Base-by-base conservation (phyloP, 1,284 basidiomycete species). In the Hypsizygus ulmarius region DNA sequence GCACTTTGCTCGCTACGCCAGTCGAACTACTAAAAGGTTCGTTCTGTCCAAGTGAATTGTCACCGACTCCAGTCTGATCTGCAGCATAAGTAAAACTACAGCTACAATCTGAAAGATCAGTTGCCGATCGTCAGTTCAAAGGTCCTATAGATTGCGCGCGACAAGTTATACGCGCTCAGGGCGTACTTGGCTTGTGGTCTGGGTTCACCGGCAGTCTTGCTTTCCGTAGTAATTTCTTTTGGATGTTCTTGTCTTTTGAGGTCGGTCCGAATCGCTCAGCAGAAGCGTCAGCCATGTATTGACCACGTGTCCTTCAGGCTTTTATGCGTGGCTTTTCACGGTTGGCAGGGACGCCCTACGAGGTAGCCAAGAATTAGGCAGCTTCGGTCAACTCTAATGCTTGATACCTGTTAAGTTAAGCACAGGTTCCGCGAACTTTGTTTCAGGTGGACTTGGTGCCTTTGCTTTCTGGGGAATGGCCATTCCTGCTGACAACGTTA, bases 401-500 rank as follows among this genome's bases (percentile, higher is more conserved):
- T 51, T 39, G 48, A 45, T 30, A 34, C 37, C 16, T 47, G 25
- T 46, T 32, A 55, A 87, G 77, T 76, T 87, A 59, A 79, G 73
- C 53, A 80, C 78, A 14, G 81, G 79, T 3, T 65, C 75, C 8
- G 77, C 84, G 4, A 88, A 84, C 53, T 88, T 90, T 62, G 62
- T 88, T 12, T 77, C 85, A 2, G 87, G 87, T 16, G 85, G 85
- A 4, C 66, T 85, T 28, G 78, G 68, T 18, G 76, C 81, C 7
- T 81, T 84, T 57, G 72, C 69, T 9, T 86, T 76, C 63, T 86
- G 83, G 83, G 67, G 77, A 14, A 79, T 83, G 67, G 85, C 79
- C 14, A 87, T 89, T 40, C 85, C 87, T 0, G 79, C 83, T 21
- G 89, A 92, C 64, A 87, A 86, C 58, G 70, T 89, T 51, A 91